Conservation (phyloP, 352 stramenopile genomes). For the Thalassiosira pacifica region DNA sequence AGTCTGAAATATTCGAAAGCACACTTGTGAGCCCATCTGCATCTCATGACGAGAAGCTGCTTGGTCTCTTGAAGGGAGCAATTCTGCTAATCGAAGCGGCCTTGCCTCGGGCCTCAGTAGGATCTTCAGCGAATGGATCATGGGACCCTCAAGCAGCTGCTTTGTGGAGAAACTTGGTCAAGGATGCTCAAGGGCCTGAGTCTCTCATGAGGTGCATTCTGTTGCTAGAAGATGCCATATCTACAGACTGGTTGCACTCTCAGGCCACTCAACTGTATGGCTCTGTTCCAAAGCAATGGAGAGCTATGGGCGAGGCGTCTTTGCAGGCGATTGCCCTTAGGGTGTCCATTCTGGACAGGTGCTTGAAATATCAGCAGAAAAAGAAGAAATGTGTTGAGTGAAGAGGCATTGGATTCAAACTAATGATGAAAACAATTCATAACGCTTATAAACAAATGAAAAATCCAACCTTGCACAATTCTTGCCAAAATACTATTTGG, state of each 20-base stretch:
- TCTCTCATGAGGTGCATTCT: conserved; percentile 82
- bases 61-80: conserved; percentile 79
- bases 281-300: conserved; percentile 77
- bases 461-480: no score
- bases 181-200: conserved; percentile 72
- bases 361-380: conserved; percentile 75
- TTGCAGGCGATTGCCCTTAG: conserved; percentile 77
- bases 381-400: conserved; percentile 28
- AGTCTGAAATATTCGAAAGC: conserved; percentile 77
- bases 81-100: conserved; percentile 84
- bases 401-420: no score
- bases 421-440: no score
- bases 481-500: no score
- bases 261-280: conserved; percentile 77
- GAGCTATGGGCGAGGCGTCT: conserved; percentile 80
- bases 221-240: conserved; percentile 83
- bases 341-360: conserved; percentile 80
- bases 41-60: conserved; percentile 74
- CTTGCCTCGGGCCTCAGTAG: conserved; percentile 80
- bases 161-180: conserved; percentile 79
- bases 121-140: conserved; percentile 64
- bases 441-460: no score
- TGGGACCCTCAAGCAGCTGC: conserved; percentile 75
- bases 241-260: conserved; percentile 77
- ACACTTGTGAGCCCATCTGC: conserved; percentile 43